Percentiles rank a stretch among this genome's conserved stretches.
Conservation (phyloP, 768 basidiomycete genomes). For the Hortiboletus campestris region DNA sequence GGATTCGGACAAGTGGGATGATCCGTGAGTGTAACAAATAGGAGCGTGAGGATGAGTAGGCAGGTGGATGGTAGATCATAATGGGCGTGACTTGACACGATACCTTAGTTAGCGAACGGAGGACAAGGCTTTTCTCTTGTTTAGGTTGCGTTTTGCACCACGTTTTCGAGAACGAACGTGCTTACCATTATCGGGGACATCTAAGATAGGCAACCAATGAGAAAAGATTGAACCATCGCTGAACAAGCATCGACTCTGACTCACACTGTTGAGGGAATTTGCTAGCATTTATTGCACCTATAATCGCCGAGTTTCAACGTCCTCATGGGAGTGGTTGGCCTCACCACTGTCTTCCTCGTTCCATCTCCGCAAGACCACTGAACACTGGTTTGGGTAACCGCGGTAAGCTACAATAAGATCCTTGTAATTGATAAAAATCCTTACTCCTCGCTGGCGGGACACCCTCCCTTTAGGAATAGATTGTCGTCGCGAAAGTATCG, state of each 20-base stretch:
- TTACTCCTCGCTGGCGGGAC: no score
- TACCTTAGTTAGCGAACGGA: constrained; percentile 3
- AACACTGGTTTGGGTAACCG: no score
- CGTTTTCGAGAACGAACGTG: neutral
- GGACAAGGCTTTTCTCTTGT: neutral
- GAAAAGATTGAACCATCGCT: neutral
- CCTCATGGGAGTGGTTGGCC: no score
- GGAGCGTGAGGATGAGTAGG: neutral
- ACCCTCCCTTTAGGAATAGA: no score
- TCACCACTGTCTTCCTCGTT: no score
- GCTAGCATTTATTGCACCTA: constrained; percentile 18
- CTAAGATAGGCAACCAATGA: neutral
- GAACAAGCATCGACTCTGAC: neutral
- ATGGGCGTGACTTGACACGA: constrained; percentile 12
- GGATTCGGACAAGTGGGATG: neutral
- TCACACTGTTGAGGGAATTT: constrained; percentile 20
- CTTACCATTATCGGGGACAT: constrained; percentile 20
- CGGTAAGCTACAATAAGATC: no score
- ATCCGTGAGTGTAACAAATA: neutral
- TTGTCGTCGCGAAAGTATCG: no score
- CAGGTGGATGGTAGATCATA: neutral
- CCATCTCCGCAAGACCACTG: no score
- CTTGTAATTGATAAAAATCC: no score
- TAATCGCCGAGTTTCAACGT: neutral
- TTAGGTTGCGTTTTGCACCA: neutral